phyloP scores from a whole-genome alignment of 163 green algal genomes.

The Prototheca cutis region DNA sequence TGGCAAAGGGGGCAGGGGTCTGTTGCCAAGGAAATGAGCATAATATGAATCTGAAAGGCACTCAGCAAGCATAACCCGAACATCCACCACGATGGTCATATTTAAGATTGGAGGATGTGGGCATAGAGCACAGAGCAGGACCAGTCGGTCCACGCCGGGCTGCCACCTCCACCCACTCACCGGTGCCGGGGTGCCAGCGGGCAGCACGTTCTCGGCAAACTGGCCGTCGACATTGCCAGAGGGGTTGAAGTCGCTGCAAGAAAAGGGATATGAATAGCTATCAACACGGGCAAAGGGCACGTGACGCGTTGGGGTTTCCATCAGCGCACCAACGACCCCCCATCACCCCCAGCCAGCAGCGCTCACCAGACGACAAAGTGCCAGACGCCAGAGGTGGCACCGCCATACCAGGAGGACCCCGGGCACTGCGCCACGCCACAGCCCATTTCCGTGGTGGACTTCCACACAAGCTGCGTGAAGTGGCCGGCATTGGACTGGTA shows the following conservation, averaged over 20 bases:
- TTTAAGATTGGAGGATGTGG: no score
- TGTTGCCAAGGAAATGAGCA: no score
- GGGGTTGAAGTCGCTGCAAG: neutral
- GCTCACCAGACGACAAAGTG: slow-evolving; percentile 2
- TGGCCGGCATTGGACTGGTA: neutral
- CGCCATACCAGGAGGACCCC: neutral
- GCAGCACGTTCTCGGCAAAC: neutral
- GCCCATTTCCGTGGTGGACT: neutral
- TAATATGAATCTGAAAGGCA: no score
- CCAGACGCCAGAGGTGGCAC: neutral
- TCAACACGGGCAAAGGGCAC: neutral
- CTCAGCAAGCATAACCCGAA: no score
- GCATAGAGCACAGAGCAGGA: no score
- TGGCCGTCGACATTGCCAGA: neutral
- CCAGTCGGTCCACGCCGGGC: no score
- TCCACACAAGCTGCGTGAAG: slow-evolving; percentile 4
- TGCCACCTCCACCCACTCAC: no score
- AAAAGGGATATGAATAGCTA: neutral
- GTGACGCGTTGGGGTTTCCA: no score
- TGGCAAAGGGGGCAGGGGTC: no score
- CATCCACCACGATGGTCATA: no score
- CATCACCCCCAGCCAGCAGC: no score
- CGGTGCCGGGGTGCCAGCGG: neutral
- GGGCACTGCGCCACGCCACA: slow-evolving; percentile 1
- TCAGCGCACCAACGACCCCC: no score